Base-by-base conservation (phyloP, 495 filamentous ascomycete genomes). In the Terfezia claveryi region DNA sequence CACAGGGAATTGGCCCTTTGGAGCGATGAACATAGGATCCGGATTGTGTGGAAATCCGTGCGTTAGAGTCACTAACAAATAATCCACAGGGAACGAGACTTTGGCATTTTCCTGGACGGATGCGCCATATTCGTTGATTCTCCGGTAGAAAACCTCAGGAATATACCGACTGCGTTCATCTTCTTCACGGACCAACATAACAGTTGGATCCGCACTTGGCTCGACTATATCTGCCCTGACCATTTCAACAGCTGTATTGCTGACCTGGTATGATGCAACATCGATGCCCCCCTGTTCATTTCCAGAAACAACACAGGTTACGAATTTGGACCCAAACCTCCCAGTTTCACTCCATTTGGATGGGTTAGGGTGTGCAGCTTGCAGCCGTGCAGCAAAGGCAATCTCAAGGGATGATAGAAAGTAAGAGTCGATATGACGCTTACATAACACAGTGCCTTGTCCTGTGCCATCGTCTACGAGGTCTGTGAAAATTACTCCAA, bases 341-440 rank as follows among this genome's bases (percentile, higher is more conserved):
- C 91, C 91, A 12, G 84, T 89, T 58, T 94, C 85, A 66, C 91
- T 94, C 91, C 91, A 99, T 69, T 94, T 96, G 4, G 85, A 87
- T 6, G 85, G 75, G 61, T 94, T 91, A 0, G 87, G 92, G 62
- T 93, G 73, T 62, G 82, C 78, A 12, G 85, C 82, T 64, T 99
- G 91, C 54, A 89, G 74, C 17, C 87, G 77, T 7, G 92, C 80
- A 5, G 87, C 84, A 66, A 96, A 96, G 32, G 76, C 77, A 54
- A 95, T 82, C 65, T 99, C 91, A 23, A 94, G 76, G 5, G 91
- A 94, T 3, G 87, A 88, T 8, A 99, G 77, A 64, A 79, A 95
- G 68, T 92, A 94, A 0, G 91, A 94, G 64, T 95, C 89, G 55
- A 88, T 81, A 64, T 99, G 91, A 16, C 91, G 80, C 66, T 95